These are phyloP conservation scores for Epithemia pelagica DNA, from an alignment of 108 stramenopile species.

Conservation along the genomic window DNA sequence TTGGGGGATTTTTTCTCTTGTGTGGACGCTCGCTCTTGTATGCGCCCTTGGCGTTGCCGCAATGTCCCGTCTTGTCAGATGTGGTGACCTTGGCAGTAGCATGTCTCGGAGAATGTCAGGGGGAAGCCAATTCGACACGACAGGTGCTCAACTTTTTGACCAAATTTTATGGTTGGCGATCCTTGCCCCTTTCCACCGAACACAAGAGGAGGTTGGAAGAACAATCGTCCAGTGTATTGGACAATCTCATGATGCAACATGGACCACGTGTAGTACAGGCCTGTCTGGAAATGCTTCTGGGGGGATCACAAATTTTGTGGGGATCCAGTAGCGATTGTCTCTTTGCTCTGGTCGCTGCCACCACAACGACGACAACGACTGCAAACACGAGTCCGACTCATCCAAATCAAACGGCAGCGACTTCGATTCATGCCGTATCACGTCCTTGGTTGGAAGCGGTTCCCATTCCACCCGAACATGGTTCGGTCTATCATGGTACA, in stretches of 20 bases:
- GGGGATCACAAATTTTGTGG: constrained; percentile 53
- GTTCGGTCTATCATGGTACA: constrained; percentile 6
- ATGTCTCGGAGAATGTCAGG: constrained; percentile 40
- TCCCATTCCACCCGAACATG: constrained; percentile 10
- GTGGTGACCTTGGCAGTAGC: constrained; percentile 35
- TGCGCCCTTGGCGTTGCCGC: constrained; percentile 36
- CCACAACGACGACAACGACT: neutral
- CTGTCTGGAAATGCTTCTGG: constrained; percentile 41
- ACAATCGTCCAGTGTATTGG: constrained; percentile 26
- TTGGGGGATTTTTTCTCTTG: constrained; percentile 41
- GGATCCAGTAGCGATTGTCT: constrained; percentile 39
- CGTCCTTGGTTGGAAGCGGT: constrained; percentile 18
- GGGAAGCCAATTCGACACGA: constrained; percentile 42
- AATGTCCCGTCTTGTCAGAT: constrained; percentile 20
- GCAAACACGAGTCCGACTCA: neutral
- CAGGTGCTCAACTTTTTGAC: constrained; percentile 39
- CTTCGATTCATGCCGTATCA: neutral
- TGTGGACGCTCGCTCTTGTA: constrained; percentile 47
- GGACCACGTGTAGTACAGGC: constrained; percentile 29
- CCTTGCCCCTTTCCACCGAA: constrained; percentile 6
- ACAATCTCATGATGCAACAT: constrained; percentile 31
- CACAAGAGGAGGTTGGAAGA: neutral
- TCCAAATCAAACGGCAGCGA: constrained; percentile 12
- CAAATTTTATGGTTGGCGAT: constrained; percentile 58
- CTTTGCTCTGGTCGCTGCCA: constrained; percentile 32